Percentiles rank a stretch among this genome's conserved stretches.
These are phyloP conservation scores for Xylaria curta DNA, from an alignment of 495 filamentous ascomycete species.

Conservation along the genomic window DNA sequence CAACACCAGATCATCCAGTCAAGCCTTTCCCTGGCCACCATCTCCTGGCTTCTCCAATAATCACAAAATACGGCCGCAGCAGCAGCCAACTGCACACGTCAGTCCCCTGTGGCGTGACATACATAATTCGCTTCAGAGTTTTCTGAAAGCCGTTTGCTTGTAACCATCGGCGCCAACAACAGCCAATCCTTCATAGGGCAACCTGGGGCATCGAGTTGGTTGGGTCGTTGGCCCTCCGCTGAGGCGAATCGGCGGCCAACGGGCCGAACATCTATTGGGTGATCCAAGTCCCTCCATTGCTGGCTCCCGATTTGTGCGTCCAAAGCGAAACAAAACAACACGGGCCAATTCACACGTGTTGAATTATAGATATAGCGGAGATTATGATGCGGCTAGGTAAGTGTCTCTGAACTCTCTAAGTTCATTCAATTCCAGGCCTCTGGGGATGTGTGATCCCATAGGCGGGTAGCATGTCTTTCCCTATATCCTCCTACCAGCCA, in stretches of 20 bases:
- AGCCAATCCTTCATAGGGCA: slow-evolving; percentile 1
- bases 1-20: slow-evolving; percentile 1
- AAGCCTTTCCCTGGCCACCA: slow-evolving; percentile 2
- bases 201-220: slow-evolving; percentile 6
- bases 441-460: neutral
- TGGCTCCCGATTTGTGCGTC: neutral
- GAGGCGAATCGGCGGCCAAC: slow-evolving; percentile 2
- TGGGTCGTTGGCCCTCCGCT: neutral
- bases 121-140: neutral
- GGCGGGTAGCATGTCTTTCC: slow-evolving; percentile 11
- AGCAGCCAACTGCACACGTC: slow-evolving; percentile 5
- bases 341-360: neutral
- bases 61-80: neutral
- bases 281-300: neutral
- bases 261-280: slow-evolving; percentile 1
- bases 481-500: neutral
- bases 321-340: neutral
- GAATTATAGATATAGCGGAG: slow-evolving; percentile 7
- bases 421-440: neutral
- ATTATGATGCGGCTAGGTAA: slow-evolving; percentile 23
- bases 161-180: neutral
- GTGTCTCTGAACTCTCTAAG: neutral
- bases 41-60: slow-evolving; percentile 2
- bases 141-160: neutral
- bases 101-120: neutral